These are phyloP conservation scores for Diplodia sapinea DNA, from an alignment of 2,329 filamentous ascomycete species.

Conservation along the genomic window DNA sequence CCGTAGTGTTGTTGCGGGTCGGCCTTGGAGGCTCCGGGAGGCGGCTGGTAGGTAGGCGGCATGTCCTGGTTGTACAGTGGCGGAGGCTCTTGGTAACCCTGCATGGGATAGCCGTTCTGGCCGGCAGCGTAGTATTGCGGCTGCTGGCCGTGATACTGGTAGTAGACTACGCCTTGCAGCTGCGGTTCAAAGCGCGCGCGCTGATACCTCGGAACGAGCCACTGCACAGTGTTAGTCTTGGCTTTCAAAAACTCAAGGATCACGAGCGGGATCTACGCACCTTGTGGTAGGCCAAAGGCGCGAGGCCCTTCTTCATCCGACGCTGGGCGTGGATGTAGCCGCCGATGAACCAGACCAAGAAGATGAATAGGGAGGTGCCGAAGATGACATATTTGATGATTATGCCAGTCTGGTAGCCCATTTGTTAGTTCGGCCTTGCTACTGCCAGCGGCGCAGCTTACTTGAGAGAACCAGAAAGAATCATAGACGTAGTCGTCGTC, in stretches of 20 bases:
- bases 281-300: conserved; percentile 72
- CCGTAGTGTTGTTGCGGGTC: conserved; percentile 37
- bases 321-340: conserved; percentile 73
- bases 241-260: neutral
- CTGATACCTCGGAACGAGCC: conserved; percentile 50
- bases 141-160: conserved; percentile 33
- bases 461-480: conserved; percentile 22
- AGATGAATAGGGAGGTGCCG: conserved; percentile 59
- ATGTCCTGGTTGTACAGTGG: conserved; percentile 45
- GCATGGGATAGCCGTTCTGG: conserved; percentile 31
- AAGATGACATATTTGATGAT: conserved; percentile 77
- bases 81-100: conserved; percentile 35
- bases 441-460: neutral
- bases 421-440: neutral
- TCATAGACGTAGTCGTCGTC: conserved; percentile 11
- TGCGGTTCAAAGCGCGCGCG: conserved; percentile 44
- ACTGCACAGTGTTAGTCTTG: conserved; percentile 39
- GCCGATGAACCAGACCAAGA: conserved; percentile 68
- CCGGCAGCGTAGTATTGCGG: conserved; percentile 35
- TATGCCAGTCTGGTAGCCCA: conserved; percentile 61
- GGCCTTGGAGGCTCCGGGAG: conserved; percentile 41
- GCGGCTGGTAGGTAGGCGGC: conserved; percentile 44
- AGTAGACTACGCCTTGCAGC: conserved; percentile 50
- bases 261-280: conserved; percentile 35
- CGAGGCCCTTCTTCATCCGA: conserved; percentile 68